Base-by-base conservation (phyloP, 1,284 basidiomycete genomes). In the Cerioporus squamosus region DNA sequence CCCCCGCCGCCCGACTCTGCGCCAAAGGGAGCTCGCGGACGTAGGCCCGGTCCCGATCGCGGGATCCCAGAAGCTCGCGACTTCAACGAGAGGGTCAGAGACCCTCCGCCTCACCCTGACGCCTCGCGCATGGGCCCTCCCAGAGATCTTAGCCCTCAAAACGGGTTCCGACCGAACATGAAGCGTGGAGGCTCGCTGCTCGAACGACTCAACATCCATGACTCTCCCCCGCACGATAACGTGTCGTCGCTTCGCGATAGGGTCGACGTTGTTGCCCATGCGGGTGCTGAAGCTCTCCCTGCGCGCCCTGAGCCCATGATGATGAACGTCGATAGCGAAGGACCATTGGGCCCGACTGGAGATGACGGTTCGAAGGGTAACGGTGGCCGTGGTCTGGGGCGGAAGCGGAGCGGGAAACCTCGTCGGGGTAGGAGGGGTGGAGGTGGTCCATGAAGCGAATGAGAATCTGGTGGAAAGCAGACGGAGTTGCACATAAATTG, bases 171-270 rank as follows among this genome's bases (percentile, higher is more conserved):
- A 14, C 61, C 70, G 9, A 63, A 69, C 22, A 74, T 75, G 49
- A 69, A 68, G 15, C 74, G 72, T 31, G 61, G 74, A 8, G 65
- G 60, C 1, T 80, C 77, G 0, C 63, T 79, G 22, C 60, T 79
- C 29, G 78, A 79, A 20, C 68, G 78, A 26, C 59, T 79, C 45
- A 70, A 66, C n/a, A 51, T 76, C 6, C 66, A 68, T 52, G 68
- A 40, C 64, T 51, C 44, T 45, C 47, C 38, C 51, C 60, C 50
- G 43, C 51, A 53, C 20, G 52, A 47, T 43, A 68, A 44, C 64
- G 53, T 51, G 5, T 47, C 69, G 7, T 76, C 78, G 14, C 57
- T 81, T 56, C 70, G 77, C 12, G 78, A 80, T 2, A 69, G 79
- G 17, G 78, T 80, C 22, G 74, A 77, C 15, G 7, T 52, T 22